Conservation (phyloP, 1,284 basidiomycete species). For the Cryptococcus floricola region DNA sequence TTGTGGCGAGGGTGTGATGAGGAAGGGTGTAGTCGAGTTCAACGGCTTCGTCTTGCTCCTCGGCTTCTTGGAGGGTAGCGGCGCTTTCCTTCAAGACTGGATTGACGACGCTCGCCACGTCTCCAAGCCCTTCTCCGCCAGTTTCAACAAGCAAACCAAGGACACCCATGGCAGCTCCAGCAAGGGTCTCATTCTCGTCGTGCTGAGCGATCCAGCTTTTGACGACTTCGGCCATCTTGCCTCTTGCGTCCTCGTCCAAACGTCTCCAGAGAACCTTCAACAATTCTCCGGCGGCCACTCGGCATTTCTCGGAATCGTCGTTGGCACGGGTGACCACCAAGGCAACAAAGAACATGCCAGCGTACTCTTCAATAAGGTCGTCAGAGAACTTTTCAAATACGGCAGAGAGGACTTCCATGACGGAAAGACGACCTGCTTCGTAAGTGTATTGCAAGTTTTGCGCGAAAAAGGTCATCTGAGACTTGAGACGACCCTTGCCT, state of each 20-base stretch:
- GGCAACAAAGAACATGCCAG: slow-evolving; percentile 86
- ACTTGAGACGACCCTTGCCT: slow-evolving; percentile 81
- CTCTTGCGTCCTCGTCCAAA: slow-evolving; percentile 60
- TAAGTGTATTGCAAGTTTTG: slow-evolving; percentile 89
- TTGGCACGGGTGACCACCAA: slow-evolving; percentile 92
- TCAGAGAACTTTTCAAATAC: slow-evolving; percentile 81
- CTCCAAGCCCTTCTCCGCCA: slow-evolving; percentile 8
- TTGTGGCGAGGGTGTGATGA: slow-evolving; percentile 70
- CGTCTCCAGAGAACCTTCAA: slow-evolving; percentile 71
- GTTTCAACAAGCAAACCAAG: slow-evolving; percentile 65
- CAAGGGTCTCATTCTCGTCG: slow-evolving; percentile 30
- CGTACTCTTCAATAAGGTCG: slow-evolving; percentile 70
- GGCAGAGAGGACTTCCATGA: slow-evolving; percentile 83
- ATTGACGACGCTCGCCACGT: slow-evolving; percentile 56
- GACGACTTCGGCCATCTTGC: slow-evolving; percentile 60
- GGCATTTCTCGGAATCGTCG: slow-evolving; percentile 83
- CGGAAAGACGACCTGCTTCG: slow-evolving; percentile 85
- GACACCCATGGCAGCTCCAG: slow-evolving; percentile 59
- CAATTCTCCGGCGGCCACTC: slow-evolving; percentile 78
- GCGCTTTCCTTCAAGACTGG: slow-evolving; percentile 56
- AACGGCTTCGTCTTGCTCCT: slow-evolving; percentile 54
- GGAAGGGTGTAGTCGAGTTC: slow-evolving; percentile 75
- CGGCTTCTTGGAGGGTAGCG: slow-evolving; percentile 43
- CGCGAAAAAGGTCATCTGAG: slow-evolving; percentile 87
- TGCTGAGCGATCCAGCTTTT: slow-evolving; percentile 63